Conservation (phyloP, 768 basidiomycete genomes). For the Xerocomus potaroensis region DNA sequence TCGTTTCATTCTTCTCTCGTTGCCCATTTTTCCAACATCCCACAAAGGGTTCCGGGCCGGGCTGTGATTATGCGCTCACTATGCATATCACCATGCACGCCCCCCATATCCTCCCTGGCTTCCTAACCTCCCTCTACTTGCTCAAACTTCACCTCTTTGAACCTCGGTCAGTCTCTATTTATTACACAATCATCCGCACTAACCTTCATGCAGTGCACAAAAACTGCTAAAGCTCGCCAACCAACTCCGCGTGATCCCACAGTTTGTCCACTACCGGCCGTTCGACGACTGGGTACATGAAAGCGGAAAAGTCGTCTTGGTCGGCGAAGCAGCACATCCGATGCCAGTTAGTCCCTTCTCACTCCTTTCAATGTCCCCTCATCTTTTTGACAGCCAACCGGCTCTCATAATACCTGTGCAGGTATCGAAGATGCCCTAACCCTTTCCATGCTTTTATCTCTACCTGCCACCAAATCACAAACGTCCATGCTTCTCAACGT, state of each 20-base stretch:
- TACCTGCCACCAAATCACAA: constrained; percentile 41
- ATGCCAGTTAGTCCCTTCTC: constrained; percentile 34
- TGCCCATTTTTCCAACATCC: neutral
- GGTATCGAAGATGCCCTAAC: constrained; percentile 60
- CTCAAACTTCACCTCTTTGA: constrained; percentile 17
- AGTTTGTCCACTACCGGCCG: constrained; percentile 31
- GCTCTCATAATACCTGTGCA: constrained; percentile 43
- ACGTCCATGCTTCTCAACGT: constrained; percentile 47
- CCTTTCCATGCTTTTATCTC: constrained; percentile 51
- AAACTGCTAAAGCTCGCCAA: constrained; percentile 17
- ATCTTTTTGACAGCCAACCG: constrained; percentile 38
- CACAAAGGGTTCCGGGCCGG: constrained; percentile 11
- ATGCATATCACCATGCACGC: constrained; percentile 5
- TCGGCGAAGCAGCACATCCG: constrained; percentile 60
- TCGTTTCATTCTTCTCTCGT: neutral
- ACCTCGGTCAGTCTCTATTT: constrained; percentile 11
- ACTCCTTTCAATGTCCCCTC: neutral
- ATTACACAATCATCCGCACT: neutral
- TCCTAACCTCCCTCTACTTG: constrained; percentile 10
- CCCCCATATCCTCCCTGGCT: constrained; percentile 1
- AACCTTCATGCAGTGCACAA: constrained; percentile 7
- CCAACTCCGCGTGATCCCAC: constrained; percentile 25
- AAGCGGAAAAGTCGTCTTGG: constrained; percentile 44
- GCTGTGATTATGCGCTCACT: constrained; percentile 14
- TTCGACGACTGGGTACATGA: constrained; percentile 51